Base-by-base conservation (phyloP, 306 rosid genomes). In the Amphicarpaea edgeworthii region DNA sequence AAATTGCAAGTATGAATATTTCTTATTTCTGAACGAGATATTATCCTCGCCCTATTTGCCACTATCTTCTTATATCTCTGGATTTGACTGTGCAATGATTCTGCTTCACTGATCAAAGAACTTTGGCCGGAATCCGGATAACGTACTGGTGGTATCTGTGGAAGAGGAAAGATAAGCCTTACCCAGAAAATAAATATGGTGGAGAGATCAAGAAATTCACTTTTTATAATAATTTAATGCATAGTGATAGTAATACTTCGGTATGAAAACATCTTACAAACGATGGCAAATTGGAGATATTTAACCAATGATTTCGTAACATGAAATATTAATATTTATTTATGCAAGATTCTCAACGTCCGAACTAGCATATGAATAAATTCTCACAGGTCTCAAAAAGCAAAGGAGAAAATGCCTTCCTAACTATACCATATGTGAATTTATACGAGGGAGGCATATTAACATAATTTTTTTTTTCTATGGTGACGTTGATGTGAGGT, bases 61-160 rank as follows among this genome's bases (percentile, higher is more conserved):
- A 19, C 23, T 19, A 55, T 68, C 81, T 57, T 24, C 66, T 38
- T 76, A 75, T 64, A 75, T 76, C 57, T 24, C 57, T 19, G 7
- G 55, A 42, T 19, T 77, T 16, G 68, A 77, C 30, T 24, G 14
- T 65, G 57, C 67, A 7, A 24, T 51, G 66, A 16, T 34, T 45
- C 12, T 24, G 26, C 66, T 51, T 21, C 43, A 23, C 28, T 63
- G 17, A 76, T 60, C 60, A 8, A 57, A 40, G 37, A 38, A 21
- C 7, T 72, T 72, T 43, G 58, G 45, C 30, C 30, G 3, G n/a
- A n/a, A n/a, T 15, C 58, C 51, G 7, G 51, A 47, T 47, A 46
- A 46, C 19, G 28, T 24, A 24, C 28, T 24, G 3, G 4, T 28
- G 3, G 37, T 30, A 30, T 30, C 5, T 30, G 37, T 5, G 7